A percentile compares a stretch with the other conserved stretches of the same genome.
Evolutionary conservation across 2,329 filamentous ascomycete genomes (phyloP).

Genomic region (Arthrobotrys entomopaga): DNA sequence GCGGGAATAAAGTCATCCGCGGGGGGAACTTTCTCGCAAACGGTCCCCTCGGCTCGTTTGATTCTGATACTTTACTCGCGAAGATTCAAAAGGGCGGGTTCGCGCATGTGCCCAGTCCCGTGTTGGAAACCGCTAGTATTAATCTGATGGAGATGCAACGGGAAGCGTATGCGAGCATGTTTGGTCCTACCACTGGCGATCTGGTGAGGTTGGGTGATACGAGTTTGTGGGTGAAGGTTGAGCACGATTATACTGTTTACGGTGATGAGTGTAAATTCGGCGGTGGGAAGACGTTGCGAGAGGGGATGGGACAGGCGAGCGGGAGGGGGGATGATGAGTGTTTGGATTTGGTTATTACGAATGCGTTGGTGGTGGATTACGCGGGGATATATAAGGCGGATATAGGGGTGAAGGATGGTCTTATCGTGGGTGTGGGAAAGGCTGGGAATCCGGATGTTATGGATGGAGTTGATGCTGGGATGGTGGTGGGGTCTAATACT

Average conservation of each 20-base stretch:
- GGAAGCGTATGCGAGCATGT: slow-evolving; percentile 84
- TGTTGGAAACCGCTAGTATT: slow-evolving; percentile 66
- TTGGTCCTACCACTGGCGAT: slow-evolving; percentile 90
- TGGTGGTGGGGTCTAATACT: slow-evolving; percentile 87
- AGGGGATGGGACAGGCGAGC: slow-evolving; percentile 94
- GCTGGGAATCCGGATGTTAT: slow-evolving; percentile 97
- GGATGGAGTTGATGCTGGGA: slow-evolving; percentile 80
- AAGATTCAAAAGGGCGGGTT: slow-evolving; percentile 79
- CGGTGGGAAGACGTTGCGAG: slow-evolving; percentile 89
- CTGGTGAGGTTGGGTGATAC: slow-evolving; percentile 82
- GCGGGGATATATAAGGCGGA: slow-evolving; percentile 95
- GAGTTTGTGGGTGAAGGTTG: slow-evolving; percentile 88
- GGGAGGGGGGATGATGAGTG: slow-evolving; percentile 77
- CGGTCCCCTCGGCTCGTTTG: slow-evolving; percentile 74
- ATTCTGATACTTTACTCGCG: slow-evolving; percentile 73
- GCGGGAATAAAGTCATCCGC: slow-evolving; percentile 78
- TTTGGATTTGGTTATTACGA: slow-evolving; percentile 86
- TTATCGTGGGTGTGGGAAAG: slow-evolving; percentile 90
- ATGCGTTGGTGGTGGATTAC: slow-evolving; percentile 90
- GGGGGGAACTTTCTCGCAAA: slow-evolving; percentile 84
- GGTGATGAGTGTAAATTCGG: slow-evolving; percentile 97
- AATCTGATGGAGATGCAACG: slow-evolving; percentile 75
- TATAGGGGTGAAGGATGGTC: slow-evolving; percentile 87
- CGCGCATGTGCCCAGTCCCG: slow-evolving; percentile 76
- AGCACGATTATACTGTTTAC: slow-evolving; percentile 83